Evolutionary conservation across 768 basidiomycete species (phyloP).

Genomic region (Podaxis rugospora): DNA sequence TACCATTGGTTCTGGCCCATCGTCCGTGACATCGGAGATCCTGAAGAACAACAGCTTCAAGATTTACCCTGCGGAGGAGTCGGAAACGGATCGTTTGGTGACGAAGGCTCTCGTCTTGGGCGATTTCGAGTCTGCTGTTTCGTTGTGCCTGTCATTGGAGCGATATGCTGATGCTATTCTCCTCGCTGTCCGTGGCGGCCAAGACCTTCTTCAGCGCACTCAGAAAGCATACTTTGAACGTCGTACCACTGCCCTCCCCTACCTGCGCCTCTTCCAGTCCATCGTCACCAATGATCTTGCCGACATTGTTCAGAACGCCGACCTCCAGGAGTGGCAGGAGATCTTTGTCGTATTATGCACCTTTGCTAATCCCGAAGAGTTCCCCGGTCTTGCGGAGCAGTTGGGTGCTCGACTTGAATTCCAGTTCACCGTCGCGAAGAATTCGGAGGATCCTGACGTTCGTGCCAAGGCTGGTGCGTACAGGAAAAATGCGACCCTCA

Average conservation of each 20-base stretch:
- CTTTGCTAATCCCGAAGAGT: constrained; percentile 83
- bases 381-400: constrained; percentile 83
- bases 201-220: constrained; percentile 79
- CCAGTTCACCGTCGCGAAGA: constrained; percentile 59
- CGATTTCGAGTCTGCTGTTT: constrained; percentile 92
- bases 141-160: constrained; percentile 82
- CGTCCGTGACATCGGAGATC: constrained; percentile 70
- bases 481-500: constrained; percentile 86
- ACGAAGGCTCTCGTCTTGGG: constrained; percentile 93
- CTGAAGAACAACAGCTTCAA: constrained; percentile 81
- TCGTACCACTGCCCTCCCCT: constrained; percentile 70
- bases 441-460: constrained; percentile 41
- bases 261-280: constrained; percentile 91
- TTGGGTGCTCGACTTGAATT: constrained; percentile 89
- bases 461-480: constrained; percentile 42
- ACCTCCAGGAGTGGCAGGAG: constrained; percentile 92
- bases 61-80: constrained; percentile 86
- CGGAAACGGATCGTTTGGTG: constrained; percentile 81
- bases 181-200: constrained; percentile 86
- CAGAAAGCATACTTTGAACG: constrained; percentile 93
- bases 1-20: constrained; percentile 88
- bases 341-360: constrained; percentile 96
- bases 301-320: constrained; percentile 95
- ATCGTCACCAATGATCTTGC: constrained; percentile 89
- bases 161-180: constrained; percentile 94